Evolutionary conservation across 2,329 filamentous ascomycete genomes (phyloP), one percentile per base, ranked within the genome.

Genomic region (Geosmithia putterillii): DNA sequence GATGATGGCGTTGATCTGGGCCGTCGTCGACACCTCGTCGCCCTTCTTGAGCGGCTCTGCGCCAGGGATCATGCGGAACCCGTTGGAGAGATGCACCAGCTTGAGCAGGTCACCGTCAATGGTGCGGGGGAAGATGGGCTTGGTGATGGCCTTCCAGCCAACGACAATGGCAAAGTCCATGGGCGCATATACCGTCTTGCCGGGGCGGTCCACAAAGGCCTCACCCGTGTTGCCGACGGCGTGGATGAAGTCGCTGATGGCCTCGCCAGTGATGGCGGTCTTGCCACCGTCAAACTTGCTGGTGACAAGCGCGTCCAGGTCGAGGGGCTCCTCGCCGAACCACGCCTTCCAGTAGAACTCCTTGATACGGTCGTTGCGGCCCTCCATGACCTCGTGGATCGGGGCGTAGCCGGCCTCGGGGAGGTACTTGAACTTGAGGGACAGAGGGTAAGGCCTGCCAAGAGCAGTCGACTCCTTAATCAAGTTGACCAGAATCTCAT

Each of bases 81-180:
- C 83, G 63, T 98, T 98, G 41, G 92, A 96, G 48, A 98, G 68
- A 66, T 98, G 92, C 12, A 98, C 90, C 43, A 98, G 79, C 69
- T 94, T 95, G 48, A 98, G 74, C 43, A 98, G 71, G 59, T 98
- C 92, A 51, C 94, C 92, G 54, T 98, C 92, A 54, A 98, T 96
- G 48, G 81, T 86, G 52, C 88, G 82, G 50, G 92, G 92, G 75
- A 98, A 98, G 63, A 98, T 98, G 14, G 92, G 92, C 74, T 96
- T 96, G 10, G 89, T 98, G 57, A 98, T 98, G 38, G 92, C 92
- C 69, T 98, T 96, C 89, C 89, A 95, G 48, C 89, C 89, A 42
- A 94, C 84, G n/a, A 95, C 89, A 51, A 95, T 95, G 51, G 89
- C 89, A 56, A 95, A 98, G 64, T 98, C 92, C 92, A 98, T 98